Base-by-base conservation (phyloP, 345 rosid genomes). In the Melastoma malabathricum region DNA sequence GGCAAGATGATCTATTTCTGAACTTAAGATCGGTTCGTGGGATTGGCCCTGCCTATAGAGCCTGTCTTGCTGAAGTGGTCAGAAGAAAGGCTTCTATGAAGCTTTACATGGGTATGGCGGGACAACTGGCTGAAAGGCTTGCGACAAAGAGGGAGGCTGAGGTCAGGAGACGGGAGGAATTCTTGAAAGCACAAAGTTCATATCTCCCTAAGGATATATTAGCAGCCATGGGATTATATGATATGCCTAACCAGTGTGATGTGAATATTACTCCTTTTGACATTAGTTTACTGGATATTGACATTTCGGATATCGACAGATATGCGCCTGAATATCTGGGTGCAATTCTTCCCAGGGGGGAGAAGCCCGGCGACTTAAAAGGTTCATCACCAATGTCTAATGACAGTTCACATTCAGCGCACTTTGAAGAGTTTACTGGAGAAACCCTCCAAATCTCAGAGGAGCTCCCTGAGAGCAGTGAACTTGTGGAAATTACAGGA, bases 91-190 rank as follows among this genome's bases (percentile, higher is more conserved):
- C 94, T 19, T 88, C 94, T 59, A 78, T 78, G 97, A 93, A 85
- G 65, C 94, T 93, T 58, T 85, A 88, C 72, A 78, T 93, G 99
- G 99, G 97, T 59, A 76, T 76, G 94, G 99, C 99, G 56, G 99
- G 97, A 43, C 97, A 85, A 51, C 55, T 93, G 71, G 99, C 99
- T 38, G 99, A 93, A 59, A 81, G 51, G 75, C 97, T 93, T 62
- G 97, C 99, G 15, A 74, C 78, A 61, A 85, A 74, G 70, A 81
- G 99, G 61, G 97, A 83, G 64, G 62, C 53, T 19, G 97, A 93
- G 75, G 72, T 88, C 54, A 85, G 97, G 75, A 85, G 76, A 70
- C 84, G 97, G 19, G 95, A 88, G 44, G 94, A 81, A 60, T 93
- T 93, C 74, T 65, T 79, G 54, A 88, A 81, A 65, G 71, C 71